Base-by-base conservation (phyloP, 2,329 filamentous ascomycete genomes). In the Pleomassaria siparia region DNA sequence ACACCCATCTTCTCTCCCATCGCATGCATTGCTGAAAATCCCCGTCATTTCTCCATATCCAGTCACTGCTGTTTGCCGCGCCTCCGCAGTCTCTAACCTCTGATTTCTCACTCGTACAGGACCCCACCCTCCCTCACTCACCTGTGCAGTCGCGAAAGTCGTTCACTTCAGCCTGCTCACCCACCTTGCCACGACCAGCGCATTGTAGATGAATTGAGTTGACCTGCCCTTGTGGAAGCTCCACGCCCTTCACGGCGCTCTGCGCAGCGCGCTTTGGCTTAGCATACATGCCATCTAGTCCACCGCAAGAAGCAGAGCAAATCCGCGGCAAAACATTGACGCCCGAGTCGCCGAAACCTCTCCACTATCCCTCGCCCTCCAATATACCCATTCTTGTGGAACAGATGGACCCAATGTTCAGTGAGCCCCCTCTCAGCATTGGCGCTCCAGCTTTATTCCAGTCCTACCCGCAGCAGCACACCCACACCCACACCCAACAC, bases 341-440 rank as follows among this genome's bases (percentile, higher is more conserved):
- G 64, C 86, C 86, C 55, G 82, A 86, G 64, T 88, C 84, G 66
- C 86, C 86, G 63, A 83, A 85, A 60, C 86, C 86, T 57, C 72
- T 87, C 60, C 83, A 88, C 70, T 76, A 85, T 56, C 80, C 85
- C 56, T 81, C 85, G 69, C 84, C 85, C 44, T 79, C 83, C 58
- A 86, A 83, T 58, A 87, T 88, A 50, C 84, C 85, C 48, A 80
- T 89, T 45, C 76, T 88, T 63, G 80, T 84, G 65, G 84, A 85
- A 66, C 84, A 87, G 73, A 88, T 83, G 80, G 85, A 89, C 72
- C 83, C 84, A 45, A 74, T 80, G 59, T 86, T 87, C 76, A 85
- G 86, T 72, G 83, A 86, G 67, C 83, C 83, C 46, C 77, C 83
- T 44, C 79, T 78, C 53, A 81, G 82, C 75, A 80, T 75, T 62